Base-by-base conservation (phyloP, 768 basidiomycete genomes). In the Rhizopogon vulgaris region DNA sequence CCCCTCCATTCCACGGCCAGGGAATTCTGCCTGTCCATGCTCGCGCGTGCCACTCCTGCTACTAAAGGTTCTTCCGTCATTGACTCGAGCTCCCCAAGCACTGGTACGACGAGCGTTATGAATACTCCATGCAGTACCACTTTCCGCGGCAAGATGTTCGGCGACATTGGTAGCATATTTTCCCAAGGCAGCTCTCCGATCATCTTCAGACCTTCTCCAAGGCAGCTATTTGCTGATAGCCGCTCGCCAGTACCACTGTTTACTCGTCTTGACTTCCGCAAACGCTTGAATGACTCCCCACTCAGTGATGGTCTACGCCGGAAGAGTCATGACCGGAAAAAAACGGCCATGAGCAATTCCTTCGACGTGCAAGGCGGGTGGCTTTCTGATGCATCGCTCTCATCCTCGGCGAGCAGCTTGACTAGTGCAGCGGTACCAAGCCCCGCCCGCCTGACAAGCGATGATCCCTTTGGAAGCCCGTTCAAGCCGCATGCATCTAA, bases 1-100 rank as follows among this genome's bases (percentile, higher is more conserved):
- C 87, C 87, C 1, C 68, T 89, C 38, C 84, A 88, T 65, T 83
- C 80, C 15, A 75, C 69, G 37, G 75, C 79, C 14, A 78, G 80
- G 34, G 84, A 88, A 52, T 61, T 87, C 15, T 83, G 83, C 28
- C 70, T 90, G 40, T 77, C 79, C 50, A 79, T 85, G 77, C 71
- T 88, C 27, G 74, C 79, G 38, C 74, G 73, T 14, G 79, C 78
- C 34, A 85, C 80, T 56, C 82, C 77, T 15, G 55, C 73, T 52
- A 54, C 75, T 43, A 74, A 73, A 52, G 67, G 56, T 15, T 34
- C 59, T 18, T 51, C 63, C 3, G 38, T 60, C 30, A 56, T 48
- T 38, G 54, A 57, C 36, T 68, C 68, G 18, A 68, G 66, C 36
- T 66, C 66, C 38, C 66, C 66, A 4, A 68, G 66, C 22, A 30